Conservation (phyloP, 176 grass and related monocot species). For the Musa schizocarpa region DNA sequence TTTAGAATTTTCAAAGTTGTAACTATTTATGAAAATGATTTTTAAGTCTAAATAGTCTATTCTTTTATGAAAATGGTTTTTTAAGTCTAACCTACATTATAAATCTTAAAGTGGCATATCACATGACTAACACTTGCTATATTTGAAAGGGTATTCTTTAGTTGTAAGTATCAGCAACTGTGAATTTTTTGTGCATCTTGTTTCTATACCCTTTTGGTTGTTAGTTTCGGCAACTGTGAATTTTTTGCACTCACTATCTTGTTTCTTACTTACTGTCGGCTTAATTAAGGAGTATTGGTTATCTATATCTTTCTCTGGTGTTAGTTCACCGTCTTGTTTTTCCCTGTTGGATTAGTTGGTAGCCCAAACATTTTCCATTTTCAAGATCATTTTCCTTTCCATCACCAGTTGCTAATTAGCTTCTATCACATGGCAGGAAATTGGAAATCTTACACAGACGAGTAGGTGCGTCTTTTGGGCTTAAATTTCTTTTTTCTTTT, state of each 20-base stretch:
- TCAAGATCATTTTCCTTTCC: slow-evolving; percentile 9
- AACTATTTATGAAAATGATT: not conserved
- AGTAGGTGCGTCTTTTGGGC: slow-evolving; percentile 48
- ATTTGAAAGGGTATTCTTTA: not conserved
- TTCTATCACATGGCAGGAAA: slow-evolving; percentile 56
- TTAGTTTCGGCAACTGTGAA: not conserved
- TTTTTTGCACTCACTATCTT: not conserved
- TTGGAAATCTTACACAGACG: slow-evolving; percentile 75
- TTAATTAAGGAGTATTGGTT: not conserved
- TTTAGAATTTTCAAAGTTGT: not conserved
- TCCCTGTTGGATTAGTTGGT: not conserved
- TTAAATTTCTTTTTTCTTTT: slow-evolving; percentile 32
- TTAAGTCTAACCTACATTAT: not conserved
- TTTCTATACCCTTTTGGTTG: not conserved
- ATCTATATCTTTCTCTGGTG: not conserved
- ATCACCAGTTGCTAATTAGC: slow-evolving; percentile 27
- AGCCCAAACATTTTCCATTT: not conserved
- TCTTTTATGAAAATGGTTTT: not conserved
- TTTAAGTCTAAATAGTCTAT: not conserved
- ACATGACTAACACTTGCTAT: not conserved
- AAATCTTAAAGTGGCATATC: not conserved
- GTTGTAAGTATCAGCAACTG: not conserved
- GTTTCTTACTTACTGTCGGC: not conserved
- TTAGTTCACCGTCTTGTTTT: not conserved
- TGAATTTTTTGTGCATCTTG: not conserved